Evolutionary conservation across 2,329 filamentous ascomycete genomes (phyloP).

Genomic region (Ploettnerulaceae sp.): DNA sequence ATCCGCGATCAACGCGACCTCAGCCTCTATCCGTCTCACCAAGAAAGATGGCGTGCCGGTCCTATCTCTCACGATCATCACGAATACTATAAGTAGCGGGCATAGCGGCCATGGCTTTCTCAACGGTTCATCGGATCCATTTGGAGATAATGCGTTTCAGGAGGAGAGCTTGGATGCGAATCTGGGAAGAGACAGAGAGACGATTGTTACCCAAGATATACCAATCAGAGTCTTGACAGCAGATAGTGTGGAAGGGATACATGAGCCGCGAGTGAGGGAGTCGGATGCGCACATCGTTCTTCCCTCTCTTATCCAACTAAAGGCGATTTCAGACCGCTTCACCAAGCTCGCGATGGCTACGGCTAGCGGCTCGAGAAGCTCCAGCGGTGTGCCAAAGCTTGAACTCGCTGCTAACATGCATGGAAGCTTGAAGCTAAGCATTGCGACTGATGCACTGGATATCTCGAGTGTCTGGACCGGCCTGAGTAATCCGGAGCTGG

Average conservation of each 20-base stretch:
- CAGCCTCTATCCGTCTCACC: constrained; percentile 81
- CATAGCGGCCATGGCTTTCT: constrained; percentile 37
- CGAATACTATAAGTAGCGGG: constrained; percentile 55
- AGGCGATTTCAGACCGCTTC: constrained; percentile 91
- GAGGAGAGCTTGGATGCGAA: constrained; percentile 49
- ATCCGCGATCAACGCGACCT: constrained; percentile 75
- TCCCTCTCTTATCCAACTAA: constrained; percentile 80
- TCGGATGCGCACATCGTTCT: constrained; percentile 92
- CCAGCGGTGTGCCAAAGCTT: constrained; percentile 54
- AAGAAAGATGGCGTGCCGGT: constrained; percentile 87
- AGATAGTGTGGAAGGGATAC: constrained; percentile 81
- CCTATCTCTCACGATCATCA: constrained; percentile 84
- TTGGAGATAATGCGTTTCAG: constrained; percentile 44
- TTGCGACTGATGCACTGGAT: constrained; percentile 76
- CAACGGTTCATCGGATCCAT: constrained; percentile 35
- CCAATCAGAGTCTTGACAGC: constrained; percentile 87
- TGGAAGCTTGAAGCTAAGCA: constrained; percentile 73
- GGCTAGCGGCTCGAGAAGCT: constrained; percentile 22
- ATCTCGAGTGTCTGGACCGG: constrained; percentile 84
- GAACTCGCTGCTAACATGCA: constrained; percentile 94
- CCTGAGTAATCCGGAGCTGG: constrained; percentile 81
- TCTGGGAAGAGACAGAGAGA: constrained; percentile 70
- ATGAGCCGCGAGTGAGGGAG: constrained; percentile 85
- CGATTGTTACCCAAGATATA: constrained; percentile 90
- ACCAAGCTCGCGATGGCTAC: constrained; percentile 69